phyloP scores from a whole-genome alignment of 2,329 filamentous ascomycete species.

The Hirsutella thompsonii region DNA sequence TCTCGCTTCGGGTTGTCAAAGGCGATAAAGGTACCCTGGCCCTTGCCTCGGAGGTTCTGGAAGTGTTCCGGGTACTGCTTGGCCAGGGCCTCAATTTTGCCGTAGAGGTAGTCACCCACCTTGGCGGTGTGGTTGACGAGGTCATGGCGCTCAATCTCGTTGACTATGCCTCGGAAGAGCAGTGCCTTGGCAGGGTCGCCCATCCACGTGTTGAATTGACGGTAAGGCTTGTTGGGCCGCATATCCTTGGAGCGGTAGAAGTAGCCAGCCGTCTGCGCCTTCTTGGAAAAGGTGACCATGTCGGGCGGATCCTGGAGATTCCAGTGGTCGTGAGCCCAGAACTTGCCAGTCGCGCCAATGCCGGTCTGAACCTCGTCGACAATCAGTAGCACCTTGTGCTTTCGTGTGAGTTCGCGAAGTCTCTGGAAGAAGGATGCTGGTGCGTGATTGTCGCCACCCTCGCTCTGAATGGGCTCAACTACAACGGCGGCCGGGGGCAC shows the following conservation, averaged over 20 bases:
- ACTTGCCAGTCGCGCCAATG: slow-evolving; percentile 82
- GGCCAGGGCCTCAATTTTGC: slow-evolving; percentile 53
- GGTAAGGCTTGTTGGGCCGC: slow-evolving; percentile 83
- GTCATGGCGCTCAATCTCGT: slow-evolving; percentile 63
- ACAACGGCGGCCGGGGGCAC: slow-evolving; percentile 70
- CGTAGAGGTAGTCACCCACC: slow-evolving; percentile 69
- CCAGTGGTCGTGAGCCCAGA: slow-evolving; percentile 98
- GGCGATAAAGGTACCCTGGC: slow-evolving; percentile 83
- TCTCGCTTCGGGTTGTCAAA: slow-evolving; percentile 77
- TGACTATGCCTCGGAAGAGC: slow-evolving; percentile 74
- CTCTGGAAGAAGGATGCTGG: slow-evolving; percentile 77
- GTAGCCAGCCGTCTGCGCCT: slow-evolving; percentile 87
- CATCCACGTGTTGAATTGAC: slow-evolving; percentile 98
- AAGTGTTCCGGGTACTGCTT: slow-evolving; percentile 64
- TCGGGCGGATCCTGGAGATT: slow-evolving; percentile 66
- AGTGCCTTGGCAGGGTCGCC: slow-evolving; percentile 77
- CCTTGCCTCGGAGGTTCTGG: slow-evolving; percentile 74
- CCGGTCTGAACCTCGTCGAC: slow-evolving; percentile 93
- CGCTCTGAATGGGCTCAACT: slow-evolving; percentile 84
- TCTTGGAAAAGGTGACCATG: slow-evolving; percentile 93
- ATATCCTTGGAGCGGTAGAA: slow-evolving; percentile 74
- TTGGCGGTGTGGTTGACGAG: slow-evolving; percentile 69
- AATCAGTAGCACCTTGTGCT: slow-evolving; percentile 70
- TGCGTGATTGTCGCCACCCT: slow-evolving; percentile 91
- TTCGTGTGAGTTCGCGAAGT: slow-evolving; percentile 65